A percentile compares a stretch with the other conserved stretches of the same genome.
Conservation (phyloP, 768 basidiomycete species). For the Suillus subluteus region DNA sequence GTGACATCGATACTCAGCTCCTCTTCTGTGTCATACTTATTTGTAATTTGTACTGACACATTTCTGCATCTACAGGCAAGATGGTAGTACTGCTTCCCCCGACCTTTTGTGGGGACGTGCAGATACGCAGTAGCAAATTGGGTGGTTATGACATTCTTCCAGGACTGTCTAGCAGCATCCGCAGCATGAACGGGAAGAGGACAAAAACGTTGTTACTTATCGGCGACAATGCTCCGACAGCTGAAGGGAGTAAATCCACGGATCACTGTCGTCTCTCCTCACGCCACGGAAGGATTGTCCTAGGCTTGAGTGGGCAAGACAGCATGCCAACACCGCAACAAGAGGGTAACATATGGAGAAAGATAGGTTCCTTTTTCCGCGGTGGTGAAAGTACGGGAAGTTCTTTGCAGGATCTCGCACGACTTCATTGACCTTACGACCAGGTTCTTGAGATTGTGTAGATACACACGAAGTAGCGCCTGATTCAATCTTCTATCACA, state of each 20-base stretch:
- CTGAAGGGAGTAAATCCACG: constrained; percentile 25
- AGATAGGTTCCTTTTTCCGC: constrained; percentile 31
- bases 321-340: constrained; percentile 23
- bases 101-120: constrained; percentile 42
- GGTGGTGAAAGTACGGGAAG: constrained; percentile 14
- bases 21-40: neutral
- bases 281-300: constrained; percentile 41
- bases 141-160: constrained; percentile 41
- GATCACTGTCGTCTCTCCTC: constrained; percentile 46
- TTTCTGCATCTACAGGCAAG: constrained; percentile 30
- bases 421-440: constrained; percentile 11
- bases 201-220: constrained; percentile 4
- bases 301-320: constrained; percentile 49
- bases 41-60: constrained; percentile 4
- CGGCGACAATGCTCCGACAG: constrained; percentile 28
- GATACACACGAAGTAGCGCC: constrained; percentile 15
- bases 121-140: constrained; percentile 33
- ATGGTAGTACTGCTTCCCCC: constrained; percentile 40
- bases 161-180: constrained; percentile 32
- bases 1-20: neutral
- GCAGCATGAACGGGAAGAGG: constrained; percentile 29
- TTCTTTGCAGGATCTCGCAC: constrained; percentile 15
- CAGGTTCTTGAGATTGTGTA: constrained; percentile 14
- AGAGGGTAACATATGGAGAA: constrained; percentile 45
- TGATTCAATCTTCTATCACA: constrained; percentile 15